A percentile compares a stretch with the other conserved stretches of the same genome.
These are phyloP conservation scores for Omphalotus olearius DNA, from an alignment of 1,284 basidiomycete genomes.

Conservation along the genomic window DNA sequence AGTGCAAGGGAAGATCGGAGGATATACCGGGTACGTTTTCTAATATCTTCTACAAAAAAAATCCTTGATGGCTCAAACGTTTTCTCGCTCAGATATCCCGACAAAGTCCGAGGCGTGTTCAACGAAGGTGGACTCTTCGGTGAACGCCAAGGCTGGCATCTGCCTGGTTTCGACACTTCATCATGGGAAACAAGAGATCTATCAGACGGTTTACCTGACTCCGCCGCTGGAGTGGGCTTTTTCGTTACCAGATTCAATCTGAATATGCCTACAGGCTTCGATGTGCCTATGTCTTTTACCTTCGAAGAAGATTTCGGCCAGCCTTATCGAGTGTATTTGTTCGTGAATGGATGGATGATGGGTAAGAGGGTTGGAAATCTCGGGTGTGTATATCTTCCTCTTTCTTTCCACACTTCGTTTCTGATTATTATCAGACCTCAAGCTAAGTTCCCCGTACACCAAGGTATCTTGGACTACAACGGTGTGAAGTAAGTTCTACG, in stretches of 20 bases:
- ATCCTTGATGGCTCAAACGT: background rate
- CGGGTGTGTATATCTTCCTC: conserved; percentile 39
- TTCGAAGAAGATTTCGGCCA: conserved; percentile 42
- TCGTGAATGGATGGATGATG: conserved; percentile 87
- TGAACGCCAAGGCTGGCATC: conserved; percentile 78
- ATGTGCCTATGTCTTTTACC: conserved; percentile 63
- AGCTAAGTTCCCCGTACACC: conserved; percentile 71
- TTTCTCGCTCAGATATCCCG: conserved; percentile 47
- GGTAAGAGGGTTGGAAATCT: conserved; percentile 71
- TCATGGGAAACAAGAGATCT: conserved; percentile 53
- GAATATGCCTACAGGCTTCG: conserved; percentile 50
- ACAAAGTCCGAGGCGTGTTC: conserved; percentile 47
- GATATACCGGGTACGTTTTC: conserved; percentile 58
- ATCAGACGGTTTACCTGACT: conserved; percentile 50
- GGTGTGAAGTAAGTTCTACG: conserved; percentile 56
- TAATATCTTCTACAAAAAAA: background rate
- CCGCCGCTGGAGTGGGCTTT: conserved; percentile 66
- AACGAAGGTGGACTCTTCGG: conserved; percentile 81
- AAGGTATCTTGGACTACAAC: conserved; percentile 68
- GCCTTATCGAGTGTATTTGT: conserved; percentile 52
- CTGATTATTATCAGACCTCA: conserved; percentile 48
- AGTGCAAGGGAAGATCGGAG: conserved; percentile 80
- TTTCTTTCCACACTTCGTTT: background rate
- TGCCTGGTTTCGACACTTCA: conserved; percentile 67
- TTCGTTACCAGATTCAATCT: conserved; percentile 72